Base-by-base conservation (phyloP, 495 filamentous ascomycete genomes). In the Aspergillus cristatus region DNA sequence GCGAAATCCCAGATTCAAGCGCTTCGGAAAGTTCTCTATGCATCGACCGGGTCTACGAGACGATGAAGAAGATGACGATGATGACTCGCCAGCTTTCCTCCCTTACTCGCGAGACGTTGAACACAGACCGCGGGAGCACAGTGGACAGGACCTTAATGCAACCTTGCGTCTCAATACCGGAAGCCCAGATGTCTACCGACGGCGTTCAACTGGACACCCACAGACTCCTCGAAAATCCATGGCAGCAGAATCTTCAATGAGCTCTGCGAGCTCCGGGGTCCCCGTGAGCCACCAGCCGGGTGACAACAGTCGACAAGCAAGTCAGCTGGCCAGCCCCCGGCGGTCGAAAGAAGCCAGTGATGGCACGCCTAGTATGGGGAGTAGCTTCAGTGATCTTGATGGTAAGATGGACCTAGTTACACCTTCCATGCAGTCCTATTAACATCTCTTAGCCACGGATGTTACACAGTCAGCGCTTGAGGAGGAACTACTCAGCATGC, bases 351-450 rank as follows among this genome's bases (percentile, higher is more conserved):
- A 86, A 28, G 72, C 78, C 5, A 94, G 86, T 48, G 87, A 94
- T 42, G 87, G 79, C 2, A 88, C 85, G 1, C 91, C 88, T 0
- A 98, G 93, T 47, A 97, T 97, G 84, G 87, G 90, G 1, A 95
- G 88, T 53, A 95, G 89, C 55, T 98, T 94, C 53, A 95, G 89
- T 58, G 91, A 98, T 65, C 68, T 98, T 18, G 93, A 97, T 58
- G 87, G 86, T 90, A 70, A 44, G 70, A 60, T 26, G n/a, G 7
- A 7, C 16, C 15, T 7, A n/a, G n/a, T n/a, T n/a, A n/a, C n/a
- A n/a, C n/a, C n/a, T n/a, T n/a, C n/a, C n/a, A n/a, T n/a, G 6
- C 14, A 8, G 22, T 18, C 13, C 36, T 24, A 4, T 32, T 43
- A 28, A 42, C 35, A 25, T 18, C 18, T 10, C 26, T 14, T 44